A percentile compares a stretch with the other conserved stretches of the same genome.
phyloP scores from a whole-genome alignment of 306 rosid genomes.

The Cicer arietinum region DNA sequence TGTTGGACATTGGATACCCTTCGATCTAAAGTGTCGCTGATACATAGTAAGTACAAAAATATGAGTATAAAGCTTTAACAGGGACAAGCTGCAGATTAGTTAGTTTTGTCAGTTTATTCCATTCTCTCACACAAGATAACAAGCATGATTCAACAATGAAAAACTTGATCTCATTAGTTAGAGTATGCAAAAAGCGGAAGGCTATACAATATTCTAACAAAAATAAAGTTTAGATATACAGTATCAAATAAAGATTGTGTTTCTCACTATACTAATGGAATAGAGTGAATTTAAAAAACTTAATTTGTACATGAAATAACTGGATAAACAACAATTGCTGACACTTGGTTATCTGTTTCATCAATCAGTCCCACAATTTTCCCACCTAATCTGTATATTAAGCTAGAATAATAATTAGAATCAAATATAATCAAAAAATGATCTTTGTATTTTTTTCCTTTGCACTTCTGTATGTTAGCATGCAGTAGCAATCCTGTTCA shows the following conservation, averaged over 20 bases:
- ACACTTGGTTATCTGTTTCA: constrained; percentile 3
- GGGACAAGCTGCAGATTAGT: not conserved
- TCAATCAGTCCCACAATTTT: constrained; percentile 20
- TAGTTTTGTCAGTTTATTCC: not conserved
- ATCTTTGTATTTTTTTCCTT: constrained; percentile 15
- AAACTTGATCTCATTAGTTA: constrained; percentile 1
- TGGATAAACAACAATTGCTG: constrained; percentile 11
- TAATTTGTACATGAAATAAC: constrained; percentile 1
- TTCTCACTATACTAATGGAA: constrained; percentile 17
- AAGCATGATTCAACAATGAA: constrained; percentile 23
- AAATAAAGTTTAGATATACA: not conserved
- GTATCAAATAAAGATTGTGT: constrained; percentile 6
- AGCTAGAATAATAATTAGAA: not conserved
- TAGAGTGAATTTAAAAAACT: constrained; percentile 2
- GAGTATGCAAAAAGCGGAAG: not conserved
- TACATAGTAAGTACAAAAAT: not conserved
- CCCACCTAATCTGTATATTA: constrained; percentile 8
- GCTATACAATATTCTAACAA: not conserved
- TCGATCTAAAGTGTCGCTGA: not conserved
- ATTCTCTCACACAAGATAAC: not conserved
- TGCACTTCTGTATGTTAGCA: not conserved
- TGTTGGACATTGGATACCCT: not conserved
- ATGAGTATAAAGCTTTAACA: not conserved
- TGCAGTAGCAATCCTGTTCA: constrained; percentile 8
- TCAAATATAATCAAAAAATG: constrained; percentile 13